Base-by-base conservation (phyloP, 495 filamentous ascomycete genomes). In the Annulohypoxylon moriforme region DNA sequence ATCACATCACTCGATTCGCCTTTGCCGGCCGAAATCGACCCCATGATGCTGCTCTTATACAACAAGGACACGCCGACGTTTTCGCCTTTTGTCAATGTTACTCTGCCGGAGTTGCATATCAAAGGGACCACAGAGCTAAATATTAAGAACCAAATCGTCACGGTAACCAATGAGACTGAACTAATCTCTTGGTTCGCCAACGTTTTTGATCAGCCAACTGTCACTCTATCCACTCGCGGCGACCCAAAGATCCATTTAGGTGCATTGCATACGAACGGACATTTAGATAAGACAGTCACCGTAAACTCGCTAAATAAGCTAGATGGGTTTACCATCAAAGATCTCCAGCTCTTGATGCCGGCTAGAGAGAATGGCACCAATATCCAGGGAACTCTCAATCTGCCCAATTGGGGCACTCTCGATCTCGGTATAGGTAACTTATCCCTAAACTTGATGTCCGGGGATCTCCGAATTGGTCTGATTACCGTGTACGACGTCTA, bases 351-450 rank as follows among this genome's bases (percentile, higher is more conserved):
- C n/a, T 36, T 81, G 8, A 63, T 81, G 33, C 83, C 83, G 2
- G 74, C 81, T 0, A 67, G 73, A 29, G 72, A 72, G 0, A 78
- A 85, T 38, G 84, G 85, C 13, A 71, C 68, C 50, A 81, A 81
- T 59, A 71, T 81, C 60, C 67, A 69, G 53, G 79, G 79, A 9
- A 25, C 77, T 58, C 59, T 82, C 3, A 82, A 75, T 42, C 67
- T 86, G 7, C 85, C 84, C 3, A 85, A 86, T 63, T 78, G 79
- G 40, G 84, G 81, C 20, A 76, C 83, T 7, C 68, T 85, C 29
- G 82, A 82, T 1, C 81, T 86, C 25, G 81, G 79, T 0, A 69
- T 86, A 66, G 84, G 84, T n/a, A 82, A 85, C 67, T 75, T 84
- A 16, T 81, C 83, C 0, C 71, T 86, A 10, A 81, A 85, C 58